Percentiles rank a stretch among this genome's conserved stretches.
phyloP scores from a whole-genome alignment of 1,139 yeast genomes.

The Meyerozyma sp. region DNA sequence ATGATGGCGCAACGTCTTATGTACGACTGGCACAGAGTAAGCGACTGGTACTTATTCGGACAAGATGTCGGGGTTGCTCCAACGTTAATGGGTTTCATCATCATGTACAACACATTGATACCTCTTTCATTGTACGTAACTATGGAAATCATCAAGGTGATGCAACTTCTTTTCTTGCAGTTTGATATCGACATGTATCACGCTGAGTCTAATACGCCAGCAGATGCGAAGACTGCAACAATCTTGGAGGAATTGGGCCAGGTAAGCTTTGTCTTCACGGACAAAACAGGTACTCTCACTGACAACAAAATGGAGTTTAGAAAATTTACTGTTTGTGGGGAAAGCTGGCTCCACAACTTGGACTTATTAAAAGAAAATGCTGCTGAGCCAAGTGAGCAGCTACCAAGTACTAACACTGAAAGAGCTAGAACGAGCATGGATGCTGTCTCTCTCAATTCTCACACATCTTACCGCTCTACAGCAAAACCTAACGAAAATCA shows the following conservation, averaged over 20 bases:
- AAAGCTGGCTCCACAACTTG: constrained; percentile 82
- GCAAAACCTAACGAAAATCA: constrained; percentile 33
- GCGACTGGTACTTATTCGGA: constrained; percentile 70
- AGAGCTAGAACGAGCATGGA: constrained; percentile 20
- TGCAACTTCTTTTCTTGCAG: constrained; percentile 76
- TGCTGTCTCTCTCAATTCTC: constrained; percentile 14
- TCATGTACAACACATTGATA: constrained; percentile 94
- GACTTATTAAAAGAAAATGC: constrained; percentile 35
- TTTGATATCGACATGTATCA: constrained; percentile 96
- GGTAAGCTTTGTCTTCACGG: constrained; percentile 90
- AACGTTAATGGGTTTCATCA: constrained; percentile 89
- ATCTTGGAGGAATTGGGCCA: constrained; percentile 96
- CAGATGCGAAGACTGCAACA: constrained; percentile 92
- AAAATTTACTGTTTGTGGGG: constrained; percentile 79
- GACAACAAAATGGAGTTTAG: constrained; percentile 86
- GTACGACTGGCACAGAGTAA: constrained; percentile 35
- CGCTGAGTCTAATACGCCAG: constrained; percentile 76
- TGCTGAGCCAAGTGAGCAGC: constrained; percentile 2
- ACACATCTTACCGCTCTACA: constrained; percentile 30
- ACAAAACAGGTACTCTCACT: constrained; percentile 95
- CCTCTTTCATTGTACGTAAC: constrained; percentile 94
- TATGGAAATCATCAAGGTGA: constrained; percentile 88
- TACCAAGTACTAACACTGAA: background rate
- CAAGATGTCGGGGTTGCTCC: constrained; percentile 86
- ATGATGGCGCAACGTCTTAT: constrained; percentile 70